phyloP scores from a whole-genome alignment of 78 protist species.

The Polysphondylium violaceum region DNA sequence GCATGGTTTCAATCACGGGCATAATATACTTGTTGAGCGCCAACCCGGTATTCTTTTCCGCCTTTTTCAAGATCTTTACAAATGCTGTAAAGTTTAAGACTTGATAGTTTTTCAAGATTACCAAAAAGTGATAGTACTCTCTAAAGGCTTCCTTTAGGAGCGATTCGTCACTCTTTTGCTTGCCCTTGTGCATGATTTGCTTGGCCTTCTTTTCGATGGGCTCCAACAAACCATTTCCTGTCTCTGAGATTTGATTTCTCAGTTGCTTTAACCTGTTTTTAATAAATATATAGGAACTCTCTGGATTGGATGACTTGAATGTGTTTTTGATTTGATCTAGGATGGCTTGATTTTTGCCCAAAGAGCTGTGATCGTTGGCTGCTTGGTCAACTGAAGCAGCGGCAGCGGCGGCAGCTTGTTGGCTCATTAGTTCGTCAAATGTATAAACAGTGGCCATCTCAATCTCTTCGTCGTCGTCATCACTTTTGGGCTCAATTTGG shows the following conservation, averaged over 20 bases:
- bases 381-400: background rate
- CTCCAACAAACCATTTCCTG: background rate
- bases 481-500: too few relatives aligned
- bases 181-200: conserved; percentile 27
- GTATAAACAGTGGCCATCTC: conserved; percentile 35
- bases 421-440: background rate
- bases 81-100: conserved; percentile 54
- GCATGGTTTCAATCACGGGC: background rate
- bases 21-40: background rate
- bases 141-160: conserved; percentile 37
- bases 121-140: conserved; percentile 47
- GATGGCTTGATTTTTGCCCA: background rate
- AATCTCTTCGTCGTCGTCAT: background rate
- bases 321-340: background rate
- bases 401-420: background rate
- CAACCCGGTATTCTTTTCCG: conserved; percentile 55
- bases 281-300: background rate
- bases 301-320: background rate
- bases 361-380: background rate
- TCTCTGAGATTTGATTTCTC: background rate
- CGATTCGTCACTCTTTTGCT: conserved; percentile 43
- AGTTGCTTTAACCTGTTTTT: background rate
- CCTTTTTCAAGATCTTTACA: conserved; percentile 58
- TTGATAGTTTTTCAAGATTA: conserved; percentile 56
- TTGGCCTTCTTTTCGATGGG: conserved; percentile 58